Percentiles rank a stretch among this genome's conserved stretches.
Conservation (phyloP, 257 asterid genomes). For the Solanum neorickii region DNA sequence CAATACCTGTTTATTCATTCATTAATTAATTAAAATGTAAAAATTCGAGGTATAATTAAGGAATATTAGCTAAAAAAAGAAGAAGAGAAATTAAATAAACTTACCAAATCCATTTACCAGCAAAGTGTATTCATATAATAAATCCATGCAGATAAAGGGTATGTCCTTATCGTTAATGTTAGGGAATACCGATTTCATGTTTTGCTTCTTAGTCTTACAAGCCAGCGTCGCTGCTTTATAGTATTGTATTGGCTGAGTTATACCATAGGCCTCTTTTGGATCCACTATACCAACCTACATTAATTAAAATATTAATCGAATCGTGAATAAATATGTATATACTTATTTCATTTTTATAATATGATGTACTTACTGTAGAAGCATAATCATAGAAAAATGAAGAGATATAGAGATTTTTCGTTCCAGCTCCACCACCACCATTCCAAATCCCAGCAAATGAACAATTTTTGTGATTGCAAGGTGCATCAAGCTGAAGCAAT, state of each 20-base stretch:
- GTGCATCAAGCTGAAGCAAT: not conserved
- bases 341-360: not conserved
- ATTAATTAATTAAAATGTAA: not conserved
- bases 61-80: too few species aligned
- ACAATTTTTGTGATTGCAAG: conserved; percentile 5
- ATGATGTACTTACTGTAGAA: not conserved
- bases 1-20: conserved; percentile 35
- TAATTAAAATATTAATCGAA: not conserved
- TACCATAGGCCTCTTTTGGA: not conserved
- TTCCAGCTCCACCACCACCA: conserved; percentile 12
- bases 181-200: conserved; percentile 3
- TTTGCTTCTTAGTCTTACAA: conserved; percentile 1
- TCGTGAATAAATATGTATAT: too few species aligned
- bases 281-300: conserved; percentile 12
- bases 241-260: conserved; percentile 2
- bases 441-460: conserved; percentile 23
- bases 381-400: conserved; percentile 15
- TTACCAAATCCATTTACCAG: conserved; percentile 31
- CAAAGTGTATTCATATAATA: conserved; percentile 13
- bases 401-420: conserved; percentile 1
- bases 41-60: not conserved
- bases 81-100: not conserved
- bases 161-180: not conserved
- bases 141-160: conserved; percentile 24
- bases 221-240: conserved; percentile 11